Base-by-base conservation (phyloP, 1,284 basidiomycete species). In the Malassezia furfur region DNA sequence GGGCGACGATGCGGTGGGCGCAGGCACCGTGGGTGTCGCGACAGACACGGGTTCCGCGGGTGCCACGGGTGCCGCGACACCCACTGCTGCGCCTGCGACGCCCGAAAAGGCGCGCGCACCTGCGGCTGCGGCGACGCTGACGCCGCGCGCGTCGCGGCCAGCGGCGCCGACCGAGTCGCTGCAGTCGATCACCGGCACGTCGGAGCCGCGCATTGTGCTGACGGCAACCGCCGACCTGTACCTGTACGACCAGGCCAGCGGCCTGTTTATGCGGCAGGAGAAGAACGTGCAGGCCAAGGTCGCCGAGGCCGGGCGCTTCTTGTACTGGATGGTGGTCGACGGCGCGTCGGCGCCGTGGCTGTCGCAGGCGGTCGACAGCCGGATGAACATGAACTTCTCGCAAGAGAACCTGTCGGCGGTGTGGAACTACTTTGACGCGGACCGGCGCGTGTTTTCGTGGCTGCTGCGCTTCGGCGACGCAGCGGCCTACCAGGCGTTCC, bases 211-310 rank as follows among this genome's bases (percentile, higher is more conserved):
- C 17, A 50, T 58, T 36, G 54, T 68, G 35, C 62, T 72, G 21
- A 59, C 60, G 11, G 54, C 66, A 9, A 41, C n/a, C 3, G 80
- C 78, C 1, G 81, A 81, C 53, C 75, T 82, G 11, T 81, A 82
- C 65, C 72, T 85, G 6, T 96, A 90, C 83, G 84, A 91, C 66
- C 73, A 79, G 25, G 81, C 83, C 9, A 78, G 78, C 5, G 83
- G 83, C 35, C 79, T 81, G 41, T 96, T 93, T 75, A 78, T 83
- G 54, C 78, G 82, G 34, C 85, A 91, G 61, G 86, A 84, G 60
- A 75, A 77, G n/a, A 71, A 75, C 15, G 84, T 91, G 39, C 78
- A 77, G 17, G 86, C 85, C 14, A 82, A 81, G 61, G 81, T 96
- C 50, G 78, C 84, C 19, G 79, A 83, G 54, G 81, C 78, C 17